phyloP scores from a whole-genome alignment of 2,329 filamentous ascomycete genomes.

The Pseudogymnoascus sp. region DNA sequence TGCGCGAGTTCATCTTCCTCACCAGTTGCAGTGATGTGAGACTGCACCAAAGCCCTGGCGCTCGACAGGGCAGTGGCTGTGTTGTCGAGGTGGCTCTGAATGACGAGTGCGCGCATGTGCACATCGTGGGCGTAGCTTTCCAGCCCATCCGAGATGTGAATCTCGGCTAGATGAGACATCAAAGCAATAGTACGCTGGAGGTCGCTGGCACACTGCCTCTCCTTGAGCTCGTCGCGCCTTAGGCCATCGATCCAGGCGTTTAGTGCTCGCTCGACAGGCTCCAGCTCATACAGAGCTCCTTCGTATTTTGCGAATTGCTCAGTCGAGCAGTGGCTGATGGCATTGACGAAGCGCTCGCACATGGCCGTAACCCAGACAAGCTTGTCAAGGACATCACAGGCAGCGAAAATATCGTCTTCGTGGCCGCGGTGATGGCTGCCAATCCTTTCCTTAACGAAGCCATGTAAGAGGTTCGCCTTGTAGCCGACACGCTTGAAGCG shows the following conservation, averaged over 20 bases:
- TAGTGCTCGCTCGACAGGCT: constrained; percentile 81
- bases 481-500: constrained; percentile 81
- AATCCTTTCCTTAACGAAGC: constrained; percentile 70
- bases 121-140: constrained; percentile 70
- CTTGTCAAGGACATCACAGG: constrained; percentile 76
- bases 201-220: constrained; percentile 72
- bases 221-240: constrained; percentile 76
- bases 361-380: constrained; percentile 75
- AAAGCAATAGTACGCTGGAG: constrained; percentile 77
- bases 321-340: constrained; percentile 68
- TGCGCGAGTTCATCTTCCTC: constrained; percentile 61
- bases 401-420: constrained; percentile 70
- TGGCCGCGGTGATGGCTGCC: constrained; percentile 58
- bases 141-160: constrained; percentile 62
- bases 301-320: constrained; percentile 73
- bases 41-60: constrained; percentile 57
- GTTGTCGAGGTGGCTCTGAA: constrained; percentile 76
- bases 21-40: constrained; percentile 43
- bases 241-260: constrained; percentile 83
- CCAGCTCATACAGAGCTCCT: constrained; percentile 74
- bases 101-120: constrained; percentile 65
- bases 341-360: constrained; percentile 74
- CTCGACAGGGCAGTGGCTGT: constrained; percentile 59
- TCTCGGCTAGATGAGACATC: constrained; percentile 76
- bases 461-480: constrained; percentile 73